Evolutionary conservation across 129 eudicot species (phyloP), one percentile per base, ranked within the genome.

Genomic region (Dittrichia graveolens): DNA sequence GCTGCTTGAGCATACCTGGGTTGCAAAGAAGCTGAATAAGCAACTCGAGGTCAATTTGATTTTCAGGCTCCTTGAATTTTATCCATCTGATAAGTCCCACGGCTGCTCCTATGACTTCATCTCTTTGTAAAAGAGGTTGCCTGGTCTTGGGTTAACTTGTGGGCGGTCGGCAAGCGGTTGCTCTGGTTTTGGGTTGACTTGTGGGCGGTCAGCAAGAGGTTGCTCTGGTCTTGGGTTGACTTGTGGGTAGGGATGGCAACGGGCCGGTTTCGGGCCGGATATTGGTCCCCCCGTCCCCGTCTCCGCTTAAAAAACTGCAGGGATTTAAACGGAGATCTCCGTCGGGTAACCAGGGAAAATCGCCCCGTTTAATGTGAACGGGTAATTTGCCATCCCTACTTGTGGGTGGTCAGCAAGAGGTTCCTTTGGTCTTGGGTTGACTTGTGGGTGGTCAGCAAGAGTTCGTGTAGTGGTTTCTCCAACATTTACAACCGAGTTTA

Each of bases 31-130:
- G 50, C 24, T 78, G 60, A 6, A 81, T 72, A 53, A 90, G 83
- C 74, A 87, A 67, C 57, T 82, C 80, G 5, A 76, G 58, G 81
- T 87, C 95, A 24, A 90, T 77, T 69, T 77, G 49, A 73, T 77
- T 81, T 42, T 72, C 81, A 0, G 47, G 78, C 45, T 80, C 87
- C n/a, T 77, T 72, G 47, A 74, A 18, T 38, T 83, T 65, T 16
- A 78, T 54, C n/a, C 79, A 50, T 31, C 87, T 84, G 35, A 84
- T 73, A 11, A 83, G 71, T 39, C 86, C 84, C 38, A 77, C 82
- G 54, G 80, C 80, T 3, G 78, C 78, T 4, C 78, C 82, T 13
- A 71, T 80, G 9, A 74, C 72, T 69, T 75, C 85, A 63, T 83
- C 85, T 73, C 79, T 81, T 12, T 55, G 76, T 43, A 76, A n/a